Evolutionary conservation across 176 grass and related monocot genomes (phyloP).

Genomic region (Coix lacrymajobi): DNA sequence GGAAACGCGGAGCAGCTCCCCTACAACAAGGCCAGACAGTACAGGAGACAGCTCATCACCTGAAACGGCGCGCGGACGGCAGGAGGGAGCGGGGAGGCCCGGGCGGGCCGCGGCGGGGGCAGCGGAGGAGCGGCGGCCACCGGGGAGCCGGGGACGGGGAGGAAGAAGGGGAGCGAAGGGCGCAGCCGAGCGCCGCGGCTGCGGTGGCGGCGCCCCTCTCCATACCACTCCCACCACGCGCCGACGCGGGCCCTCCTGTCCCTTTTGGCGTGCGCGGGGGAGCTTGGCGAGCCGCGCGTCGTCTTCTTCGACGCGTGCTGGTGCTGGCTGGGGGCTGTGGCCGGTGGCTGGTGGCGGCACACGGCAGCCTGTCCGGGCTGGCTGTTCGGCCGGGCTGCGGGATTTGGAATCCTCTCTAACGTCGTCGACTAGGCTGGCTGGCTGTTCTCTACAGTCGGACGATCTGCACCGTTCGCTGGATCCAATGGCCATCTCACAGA

Average conservation of each 20-base stretch:
- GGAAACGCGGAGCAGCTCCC: not conserved
- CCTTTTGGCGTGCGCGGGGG: not conserved
- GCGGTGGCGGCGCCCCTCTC: slow-evolving; percentile 36
- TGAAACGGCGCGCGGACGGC: not conserved
- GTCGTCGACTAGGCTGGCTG: too few species aligned
- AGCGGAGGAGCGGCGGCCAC: slow-evolving; percentile 11
- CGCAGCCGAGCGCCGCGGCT: slow-evolving; percentile 32
- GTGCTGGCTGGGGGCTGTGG: not conserved
- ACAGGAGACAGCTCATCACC: not conserved
- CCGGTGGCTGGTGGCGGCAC: not conserved
- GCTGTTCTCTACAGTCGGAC: not conserved
- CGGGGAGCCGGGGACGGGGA: slow-evolving; percentile 18
- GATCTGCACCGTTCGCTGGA: not conserved
- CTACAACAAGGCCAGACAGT: not conserved
- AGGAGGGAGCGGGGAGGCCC: not conserved
- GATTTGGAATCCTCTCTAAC: too few species aligned
- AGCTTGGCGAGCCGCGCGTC: not conserved
- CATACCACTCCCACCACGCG: slow-evolving; percentile 26
- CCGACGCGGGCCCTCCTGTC: not conserved
- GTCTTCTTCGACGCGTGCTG: not conserved
- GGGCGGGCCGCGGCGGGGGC: not conserved
- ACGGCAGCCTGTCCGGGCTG: not conserved
- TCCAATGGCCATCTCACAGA: not conserved
- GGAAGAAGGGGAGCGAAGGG: slow-evolving; percentile 29
- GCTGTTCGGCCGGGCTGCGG: not conserved